phyloP scores from a whole-genome alignment of 2,329 filamentous ascomycete genomes.

The Zymoseptoria pseudotritici region DNA sequence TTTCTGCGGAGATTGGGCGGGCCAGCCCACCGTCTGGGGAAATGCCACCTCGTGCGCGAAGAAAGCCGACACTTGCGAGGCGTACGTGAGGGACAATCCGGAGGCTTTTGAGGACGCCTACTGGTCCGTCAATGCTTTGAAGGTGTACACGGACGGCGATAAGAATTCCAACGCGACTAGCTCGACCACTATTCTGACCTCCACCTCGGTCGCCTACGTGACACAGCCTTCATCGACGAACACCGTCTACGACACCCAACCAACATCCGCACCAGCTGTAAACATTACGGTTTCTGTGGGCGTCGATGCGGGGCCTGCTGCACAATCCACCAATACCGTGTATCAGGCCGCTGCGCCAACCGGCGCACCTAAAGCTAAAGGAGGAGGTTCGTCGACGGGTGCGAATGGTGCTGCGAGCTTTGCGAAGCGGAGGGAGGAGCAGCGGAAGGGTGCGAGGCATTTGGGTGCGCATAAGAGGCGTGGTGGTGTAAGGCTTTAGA shows the following conservation, averaged over 20 bases:
- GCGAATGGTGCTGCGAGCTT: conserved; percentile 6
- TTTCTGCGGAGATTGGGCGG: conserved; percentile 37
- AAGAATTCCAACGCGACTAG: background rate
- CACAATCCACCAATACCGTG: background rate
- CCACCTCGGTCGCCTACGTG: conserved; percentile 1
- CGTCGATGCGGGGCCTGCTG: background rate
- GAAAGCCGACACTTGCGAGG: conserved; percentile 22
- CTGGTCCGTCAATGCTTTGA: conserved; percentile 36
- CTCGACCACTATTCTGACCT: background rate
- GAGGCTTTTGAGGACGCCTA: conserved; percentile 32
- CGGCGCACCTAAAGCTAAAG: conserved; percentile 1
- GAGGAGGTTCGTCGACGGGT: conserved; percentile 4
- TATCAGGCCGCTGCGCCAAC: background rate
- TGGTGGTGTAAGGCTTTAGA: conserved; percentile 6
- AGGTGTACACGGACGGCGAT: conserved; percentile 29
- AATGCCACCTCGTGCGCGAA: conserved; percentile 24
- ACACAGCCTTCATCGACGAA: background rate
- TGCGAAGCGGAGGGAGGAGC: conserved; percentile 1
- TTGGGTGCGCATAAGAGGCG: conserved; percentile 22
- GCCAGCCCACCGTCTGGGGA: conserved; percentile 24
- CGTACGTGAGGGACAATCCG: conserved; percentile 30
- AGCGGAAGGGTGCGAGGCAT: conserved; percentile 22
- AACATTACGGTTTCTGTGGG: background rate
- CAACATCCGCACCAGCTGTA: background rate
- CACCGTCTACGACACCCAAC: background rate